phyloP scores from a whole-genome alignment of 2,329 filamentous ascomycete genomes.

The Eutypa lata region DNA sequence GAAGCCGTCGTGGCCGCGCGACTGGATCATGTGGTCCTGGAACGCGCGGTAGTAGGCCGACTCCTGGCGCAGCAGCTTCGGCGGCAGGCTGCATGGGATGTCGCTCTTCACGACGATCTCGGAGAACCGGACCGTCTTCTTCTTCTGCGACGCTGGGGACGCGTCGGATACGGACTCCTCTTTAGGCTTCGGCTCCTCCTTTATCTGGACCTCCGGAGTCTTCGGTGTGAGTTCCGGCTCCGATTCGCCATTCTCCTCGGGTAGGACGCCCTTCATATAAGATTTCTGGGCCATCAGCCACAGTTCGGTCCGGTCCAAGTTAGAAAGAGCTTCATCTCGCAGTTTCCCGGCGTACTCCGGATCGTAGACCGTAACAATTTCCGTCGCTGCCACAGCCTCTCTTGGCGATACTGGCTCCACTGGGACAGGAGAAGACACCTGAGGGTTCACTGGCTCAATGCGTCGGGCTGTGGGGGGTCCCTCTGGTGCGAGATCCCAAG shows the following conservation, averaged over 20 bases:
- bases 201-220: slow-evolving; percentile 29
- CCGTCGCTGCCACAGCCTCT: slow-evolving; percentile 57
- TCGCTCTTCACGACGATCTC: slow-evolving; percentile 45
- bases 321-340: slow-evolving; percentile 65
- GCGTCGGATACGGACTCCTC: slow-evolving; percentile 23
- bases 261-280: slow-evolving; percentile 67
- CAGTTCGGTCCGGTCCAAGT: slow-evolving; percentile 77
- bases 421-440: slow-evolving; percentile 27
- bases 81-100: slow-evolving; percentile 48
- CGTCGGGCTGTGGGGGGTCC: slow-evolving; percentile 26
- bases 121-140: slow-evolving; percentile 77
- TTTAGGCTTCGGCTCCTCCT: slow-evolving; percentile 27
- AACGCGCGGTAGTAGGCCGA: slow-evolving; percentile 88
- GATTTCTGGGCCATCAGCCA: slow-evolving; percentile 83
- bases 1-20: slow-evolving; percentile 71
- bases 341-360: slow-evolving; percentile 73
- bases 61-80: slow-evolving; percentile 56
- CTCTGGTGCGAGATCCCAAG: slow-evolving; percentile 23
- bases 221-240: slow-evolving; percentile 35
- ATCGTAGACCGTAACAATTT: slow-evolving; percentile 70
- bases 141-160: slow-evolving; percentile 37
- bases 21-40: slow-evolving; percentile 66
- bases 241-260: slow-evolving; percentile 41
- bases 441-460: slow-evolving; percentile 24
- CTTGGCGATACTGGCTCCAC: slow-evolving; percentile 39